Evolutionary conservation across 768 basidiomycete species (phyloP).

Genomic region (Pluteus cervinus): DNA sequence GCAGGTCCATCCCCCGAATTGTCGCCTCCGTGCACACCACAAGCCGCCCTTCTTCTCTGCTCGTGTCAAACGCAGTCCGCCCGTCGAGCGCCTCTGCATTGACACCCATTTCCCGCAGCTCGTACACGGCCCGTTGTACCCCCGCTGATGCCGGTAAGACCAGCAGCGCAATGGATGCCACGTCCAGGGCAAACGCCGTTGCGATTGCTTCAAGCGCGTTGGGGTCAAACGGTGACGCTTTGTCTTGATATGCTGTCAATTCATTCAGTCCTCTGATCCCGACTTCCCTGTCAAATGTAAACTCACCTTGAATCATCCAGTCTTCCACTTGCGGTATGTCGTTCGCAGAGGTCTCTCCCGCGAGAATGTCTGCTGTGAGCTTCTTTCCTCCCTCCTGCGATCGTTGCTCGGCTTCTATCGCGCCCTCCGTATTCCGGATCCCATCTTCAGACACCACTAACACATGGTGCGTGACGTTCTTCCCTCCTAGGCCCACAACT

Average conservation of each 20-base stretch:
- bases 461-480: slow-evolving; percentile 41
- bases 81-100: slow-evolving; percentile 60
- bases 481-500: slow-evolving; percentile 13
- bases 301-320: slow-evolving; percentile 18
- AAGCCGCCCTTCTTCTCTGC: slow-evolving; percentile 50
- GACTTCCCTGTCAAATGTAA: slow-evolving; percentile 1
- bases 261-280: slow-evolving; percentile 10
- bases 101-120: slow-evolving; percentile 59
- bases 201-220: slow-evolving; percentile 63
- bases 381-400: slow-evolving; percentile 11
- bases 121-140: slow-evolving; percentile 57
- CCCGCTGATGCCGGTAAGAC: slow-evolving; percentile 59
- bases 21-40: slow-evolving; percentile 67
- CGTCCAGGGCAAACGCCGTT: slow-evolving; percentile 65
- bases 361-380: slow-evolving; percentile 13
- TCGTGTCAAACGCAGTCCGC: slow-evolving; percentile 34
- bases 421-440: slow-evolving; percentile 50
- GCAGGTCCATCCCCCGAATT: slow-evolving; percentile 69
- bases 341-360: slow-evolving; percentile 8
- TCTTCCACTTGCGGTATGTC: slow-evolving; percentile 12
- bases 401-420: slow-evolving; percentile 24
- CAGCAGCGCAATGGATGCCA: slow-evolving; percentile 61
- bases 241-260: slow-evolving; percentile 35
- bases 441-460: slow-evolving; percentile 54
- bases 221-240: slow-evolving; percentile 48